Conservation (phyloP, 106 monocot species). For the Posidonia australis region DNA sequence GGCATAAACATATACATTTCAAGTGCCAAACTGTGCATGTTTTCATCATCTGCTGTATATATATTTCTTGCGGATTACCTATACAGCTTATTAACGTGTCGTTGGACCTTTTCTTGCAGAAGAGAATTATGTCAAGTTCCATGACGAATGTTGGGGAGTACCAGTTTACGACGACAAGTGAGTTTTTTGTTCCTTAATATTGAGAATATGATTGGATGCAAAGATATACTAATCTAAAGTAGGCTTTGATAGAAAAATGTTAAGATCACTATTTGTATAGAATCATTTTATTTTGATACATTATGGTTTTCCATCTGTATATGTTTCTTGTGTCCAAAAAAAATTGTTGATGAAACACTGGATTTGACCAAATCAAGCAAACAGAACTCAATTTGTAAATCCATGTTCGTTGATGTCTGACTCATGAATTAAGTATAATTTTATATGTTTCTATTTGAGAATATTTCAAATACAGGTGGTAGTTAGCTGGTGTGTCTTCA, state of each 20-base stretch:
- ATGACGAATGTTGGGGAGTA: slow-evolving; percentile 85
- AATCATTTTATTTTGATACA: too few species aligned
- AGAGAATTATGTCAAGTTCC: slow-evolving; percentile 55
- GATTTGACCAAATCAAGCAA: too few species aligned
- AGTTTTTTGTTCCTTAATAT: slow-evolving; percentile 4
- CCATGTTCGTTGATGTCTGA: too few species aligned
- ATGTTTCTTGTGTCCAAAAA: too few species aligned
- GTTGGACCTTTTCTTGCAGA: slow-evolving; percentile 53
- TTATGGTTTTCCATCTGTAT: too few species aligned
- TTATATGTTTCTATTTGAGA: too few species aligned
- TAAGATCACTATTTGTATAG: background rate
- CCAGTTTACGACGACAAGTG: slow-evolving; percentile 66
- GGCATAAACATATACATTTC: background rate
- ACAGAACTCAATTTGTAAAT: too few species aligned
- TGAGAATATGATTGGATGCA: background rate
- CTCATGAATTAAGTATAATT: too few species aligned
- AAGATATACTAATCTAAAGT: background rate
- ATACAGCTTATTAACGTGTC: background rate
- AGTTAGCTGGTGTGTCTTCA: too few species aligned
- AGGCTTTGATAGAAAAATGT: background rate
- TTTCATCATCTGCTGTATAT: background rate
- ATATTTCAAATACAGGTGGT: too few species aligned
- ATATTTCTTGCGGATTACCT: background rate
- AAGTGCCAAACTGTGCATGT: background rate
- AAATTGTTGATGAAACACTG: too few species aligned